Evolutionary conservation across 2,329 filamentous ascomycete genomes (phyloP), one percentile per base, ranked within the genome.

Genomic region (Trichoderma koningiopsis): DNA sequence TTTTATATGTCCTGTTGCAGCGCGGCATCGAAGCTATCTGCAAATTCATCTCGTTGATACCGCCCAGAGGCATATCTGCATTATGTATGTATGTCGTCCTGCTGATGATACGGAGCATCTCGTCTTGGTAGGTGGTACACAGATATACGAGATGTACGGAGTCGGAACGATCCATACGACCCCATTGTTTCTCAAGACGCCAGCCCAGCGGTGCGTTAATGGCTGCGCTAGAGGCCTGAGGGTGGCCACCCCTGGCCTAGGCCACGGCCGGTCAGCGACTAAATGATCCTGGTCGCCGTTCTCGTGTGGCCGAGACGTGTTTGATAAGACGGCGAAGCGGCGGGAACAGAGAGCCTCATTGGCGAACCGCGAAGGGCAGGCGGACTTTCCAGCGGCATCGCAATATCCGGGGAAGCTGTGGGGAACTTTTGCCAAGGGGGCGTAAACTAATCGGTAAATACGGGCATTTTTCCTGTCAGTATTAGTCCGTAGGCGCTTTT

Each of bases 81-180:
- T 43, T 43, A 31, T 10, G 47, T 43, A 31, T 10, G 47, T 52
- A 16, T 35, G 16, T 43, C 16, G 33, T 55, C 16, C 61, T 27
- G 35, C 35, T 53, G 35, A 24, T 16, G 29, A 31, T 43, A 14
- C 49, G 33, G 61, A 66, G 43, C 52, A 37, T 35, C 53, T 58
- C 14, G 22, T 49, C 24, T 22, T 52, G 55, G 53, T 59, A 67
- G 63, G 63, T 67, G 55, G 55, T 67, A 67, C 53, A 27, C 27
- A 67, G 63, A 67, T 67, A 67, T 67, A 67, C 63, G 63, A 67
- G 63, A 67, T 67, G 63, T 67, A 67, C 63, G 55, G 40, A 57
- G n/a, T 31, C 63, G 63, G 63, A 49, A 67, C 63, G 63, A 67
- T 52, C 55, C 63, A 59, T 67, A 52, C 63, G 63, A 67, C 63